A percentile compares a stretch with the other conserved stretches of the same genome.
Evolutionary conservation across 83 land plant genomes (phyloP).

Genomic region (Picea engelmannii): DNA sequence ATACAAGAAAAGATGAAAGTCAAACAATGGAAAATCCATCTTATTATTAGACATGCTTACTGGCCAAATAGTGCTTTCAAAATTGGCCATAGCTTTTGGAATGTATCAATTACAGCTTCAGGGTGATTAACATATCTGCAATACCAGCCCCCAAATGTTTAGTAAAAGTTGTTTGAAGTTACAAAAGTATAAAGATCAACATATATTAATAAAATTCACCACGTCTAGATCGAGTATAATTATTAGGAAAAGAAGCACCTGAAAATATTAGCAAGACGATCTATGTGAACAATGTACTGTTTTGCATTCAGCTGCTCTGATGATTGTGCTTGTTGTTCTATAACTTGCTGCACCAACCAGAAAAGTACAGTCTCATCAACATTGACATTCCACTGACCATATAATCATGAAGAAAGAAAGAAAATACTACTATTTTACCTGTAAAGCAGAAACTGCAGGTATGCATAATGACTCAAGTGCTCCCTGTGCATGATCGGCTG

Average conservation of each 20-base stretch:
- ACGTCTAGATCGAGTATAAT: background rate
- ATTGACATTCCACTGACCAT: background rate
- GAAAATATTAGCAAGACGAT: constrained; percentile 85
- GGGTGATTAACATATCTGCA: constrained; percentile 85
- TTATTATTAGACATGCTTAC: constrained; percentile 38
- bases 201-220: background rate
- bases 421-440: constrained; percentile 46
- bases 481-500: constrained; percentile 67
- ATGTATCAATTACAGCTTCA: constrained; percentile 82
- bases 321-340: constrained; percentile 73
- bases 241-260: constrained; percentile 35
- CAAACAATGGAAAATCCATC: background rate
- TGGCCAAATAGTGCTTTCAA: constrained; percentile 75
- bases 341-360: constrained; percentile 53
- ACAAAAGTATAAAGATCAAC: background rate
- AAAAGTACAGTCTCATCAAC: background rate
- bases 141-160: background rate
- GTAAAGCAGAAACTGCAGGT: constrained; percentile 71
- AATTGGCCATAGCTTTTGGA: constrained; percentile 86
- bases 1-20: background rate
- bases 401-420: background rate
- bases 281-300: constrained; percentile 79
- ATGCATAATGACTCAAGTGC: constrained; percentile 79
- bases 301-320: constrained; percentile 60
- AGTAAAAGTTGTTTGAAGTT: background rate